phyloP scores from a whole-genome alignment of 345 rosid genomes.

The Carallia pectinifolia region DNA sequence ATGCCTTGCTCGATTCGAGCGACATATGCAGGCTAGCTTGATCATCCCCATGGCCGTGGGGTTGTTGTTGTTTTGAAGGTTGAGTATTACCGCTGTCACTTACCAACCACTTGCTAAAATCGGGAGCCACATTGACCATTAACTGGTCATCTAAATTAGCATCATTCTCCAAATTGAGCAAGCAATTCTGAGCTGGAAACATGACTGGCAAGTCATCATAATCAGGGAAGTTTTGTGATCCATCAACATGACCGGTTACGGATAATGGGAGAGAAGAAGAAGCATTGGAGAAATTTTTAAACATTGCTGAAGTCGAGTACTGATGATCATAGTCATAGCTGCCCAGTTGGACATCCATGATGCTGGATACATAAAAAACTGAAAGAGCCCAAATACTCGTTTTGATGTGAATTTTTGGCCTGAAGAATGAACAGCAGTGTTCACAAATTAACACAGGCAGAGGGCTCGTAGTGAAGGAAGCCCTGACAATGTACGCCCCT shows the following conservation, averaged over 20 bases:
- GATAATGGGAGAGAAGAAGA: too few species aligned
- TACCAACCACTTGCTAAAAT: slow-evolving; percentile 19
- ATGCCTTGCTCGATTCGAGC: slow-evolving; percentile 6
- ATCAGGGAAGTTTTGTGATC: not conserved
- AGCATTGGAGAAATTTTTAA: too few species aligned
- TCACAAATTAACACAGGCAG: too few species aligned
- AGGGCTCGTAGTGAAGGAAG: too few species aligned
- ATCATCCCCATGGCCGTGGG: slow-evolving; percentile 17
- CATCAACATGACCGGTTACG: not conserved
- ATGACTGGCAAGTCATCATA: slow-evolving; percentile 11
- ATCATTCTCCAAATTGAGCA: not conserved
- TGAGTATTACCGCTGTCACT: slow-evolving; percentile 6
- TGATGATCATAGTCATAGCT: too few species aligned
- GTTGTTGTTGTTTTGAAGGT: not conserved
- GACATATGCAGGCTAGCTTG: slow-evolving; percentile 12
- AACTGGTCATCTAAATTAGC: slow-evolving; percentile 8
- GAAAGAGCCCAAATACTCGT: too few species aligned
- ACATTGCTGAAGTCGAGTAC: too few species aligned
- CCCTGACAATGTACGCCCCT: too few species aligned
- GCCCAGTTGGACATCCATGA: too few species aligned
- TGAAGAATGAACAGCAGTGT: too few species aligned
- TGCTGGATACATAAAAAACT: too few species aligned
- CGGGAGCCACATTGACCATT: slow-evolving; percentile 12
- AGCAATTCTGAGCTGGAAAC: slow-evolving; percentile 5
- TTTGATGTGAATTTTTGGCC: too few species aligned